Conservation (phyloP, 345 rosid species). For the Turritis glabra region DNA sequence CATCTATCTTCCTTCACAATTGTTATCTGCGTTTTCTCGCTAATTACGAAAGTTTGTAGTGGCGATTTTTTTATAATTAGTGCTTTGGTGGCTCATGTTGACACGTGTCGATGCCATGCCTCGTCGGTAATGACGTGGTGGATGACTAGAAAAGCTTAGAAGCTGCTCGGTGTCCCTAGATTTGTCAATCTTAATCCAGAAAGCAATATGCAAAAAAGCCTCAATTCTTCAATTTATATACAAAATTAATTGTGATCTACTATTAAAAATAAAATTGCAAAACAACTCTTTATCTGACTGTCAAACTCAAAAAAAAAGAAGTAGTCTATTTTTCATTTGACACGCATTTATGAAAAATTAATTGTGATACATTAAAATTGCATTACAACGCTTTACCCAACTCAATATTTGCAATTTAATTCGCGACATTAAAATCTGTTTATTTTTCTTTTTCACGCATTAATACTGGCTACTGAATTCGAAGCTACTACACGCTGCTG, state of each 20-base stretch:
- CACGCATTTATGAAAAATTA: background rate
- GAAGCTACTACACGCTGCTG: too few species aligned
- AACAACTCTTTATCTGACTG: background rate
- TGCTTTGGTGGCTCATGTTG: background rate
- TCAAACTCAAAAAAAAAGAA: background rate
- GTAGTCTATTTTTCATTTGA: background rate
- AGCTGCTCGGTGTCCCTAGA: slow-evolving; percentile 31
- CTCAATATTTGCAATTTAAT: background rate
- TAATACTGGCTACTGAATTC: background rate
- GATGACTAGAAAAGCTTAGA: slow-evolving; percentile 17
- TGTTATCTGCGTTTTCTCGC: background rate
- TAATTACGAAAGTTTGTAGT: background rate
- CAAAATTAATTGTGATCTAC: background rate
- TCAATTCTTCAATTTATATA: too few species aligned
- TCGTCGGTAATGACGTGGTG: slow-evolving; percentile 25
- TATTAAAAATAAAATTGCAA: background rate
- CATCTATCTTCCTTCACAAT: background rate
- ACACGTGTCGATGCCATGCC: slow-evolving; percentile 6
- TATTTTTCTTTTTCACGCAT: background rate
- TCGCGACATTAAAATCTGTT: background rate
- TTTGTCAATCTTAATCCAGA: background rate
- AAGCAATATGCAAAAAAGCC: background rate
- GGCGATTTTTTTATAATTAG: background rate
- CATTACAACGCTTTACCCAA: background rate
- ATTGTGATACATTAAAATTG: background rate